These are phyloP conservation scores for Diaporthe ampelina DNA, from an alignment of 2,329 filamentous ascomycete species.

Conservation along the genomic window DNA sequence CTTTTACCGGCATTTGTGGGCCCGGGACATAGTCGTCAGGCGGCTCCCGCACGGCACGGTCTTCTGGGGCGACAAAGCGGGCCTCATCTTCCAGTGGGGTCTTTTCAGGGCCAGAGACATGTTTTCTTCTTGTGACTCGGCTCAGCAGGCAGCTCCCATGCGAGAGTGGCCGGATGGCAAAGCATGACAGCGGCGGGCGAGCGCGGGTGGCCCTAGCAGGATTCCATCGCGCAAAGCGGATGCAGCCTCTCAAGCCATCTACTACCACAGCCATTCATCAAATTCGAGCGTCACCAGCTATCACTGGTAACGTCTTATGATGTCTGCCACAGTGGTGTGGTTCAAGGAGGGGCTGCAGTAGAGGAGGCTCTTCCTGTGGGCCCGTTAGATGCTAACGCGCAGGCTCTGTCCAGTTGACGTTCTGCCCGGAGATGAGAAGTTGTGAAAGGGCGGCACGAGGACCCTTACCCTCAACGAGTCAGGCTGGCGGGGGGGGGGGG, in stretches of 20 bases:
- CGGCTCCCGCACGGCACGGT: neutral
- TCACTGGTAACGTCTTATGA: too few species aligned
- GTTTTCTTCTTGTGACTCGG: neutral
- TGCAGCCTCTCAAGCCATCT: neutral
- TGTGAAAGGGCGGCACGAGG: too few species aligned
- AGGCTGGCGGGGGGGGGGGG: too few species aligned
- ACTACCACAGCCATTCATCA: neutral
- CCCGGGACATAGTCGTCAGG: neutral
- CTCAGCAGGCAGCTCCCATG: constrained; percentile 1
- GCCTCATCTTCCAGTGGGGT: neutral
- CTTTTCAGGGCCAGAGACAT: neutral
- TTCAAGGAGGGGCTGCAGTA: too few species aligned
- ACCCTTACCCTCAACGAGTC: too few species aligned
- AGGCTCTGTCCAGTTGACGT: too few species aligned
- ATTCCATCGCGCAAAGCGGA: neutral
- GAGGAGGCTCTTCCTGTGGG: too few species aligned
- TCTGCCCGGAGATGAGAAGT: too few species aligned
- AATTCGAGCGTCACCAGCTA: neutral
- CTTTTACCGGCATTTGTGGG: neutral
- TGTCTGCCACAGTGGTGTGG: too few species aligned
- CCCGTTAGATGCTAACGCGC: too few species aligned
- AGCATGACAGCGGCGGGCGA: neutral
- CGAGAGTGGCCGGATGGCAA: neutral
- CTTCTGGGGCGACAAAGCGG: neutral
- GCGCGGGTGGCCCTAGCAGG: neutral